These are phyloP conservation scores for barley (Hordeum vulgare) DNA, from an alignment of 176 grass and related monocot species.

Conservation along the genomic window MorexV3_pseudomolecules_assembly NC_058518.1:337311241-337311740, in stretches of 20 bases:
- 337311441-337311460: not conserved
- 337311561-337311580: not conserved
- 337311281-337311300: slow-evolving; percentile 72
- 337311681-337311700: no score
- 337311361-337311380: slow-evolving; percentile 98
- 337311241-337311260: not conserved
- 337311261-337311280: not conserved
- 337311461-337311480: not conserved
- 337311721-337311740: not conserved
- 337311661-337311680: no score
- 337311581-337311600: not conserved
- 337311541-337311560: not conserved
- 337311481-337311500: not conserved
- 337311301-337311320: slow-evolving; percentile 99
- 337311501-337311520: not conserved
- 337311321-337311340: slow-evolving; percentile 94
- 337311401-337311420: not conserved
- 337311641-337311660: no score
- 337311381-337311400: not conserved
- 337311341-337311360: slow-evolving; percentile 98
- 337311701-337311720: not conserved
- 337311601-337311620: not conserved
- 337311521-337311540: not conserved
- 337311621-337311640: no score
- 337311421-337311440: not conserved